phyloP scores from a whole-genome alignment of 768 basidiomycete genomes.

The Porphyrellus cyaneotinctus region DNA sequence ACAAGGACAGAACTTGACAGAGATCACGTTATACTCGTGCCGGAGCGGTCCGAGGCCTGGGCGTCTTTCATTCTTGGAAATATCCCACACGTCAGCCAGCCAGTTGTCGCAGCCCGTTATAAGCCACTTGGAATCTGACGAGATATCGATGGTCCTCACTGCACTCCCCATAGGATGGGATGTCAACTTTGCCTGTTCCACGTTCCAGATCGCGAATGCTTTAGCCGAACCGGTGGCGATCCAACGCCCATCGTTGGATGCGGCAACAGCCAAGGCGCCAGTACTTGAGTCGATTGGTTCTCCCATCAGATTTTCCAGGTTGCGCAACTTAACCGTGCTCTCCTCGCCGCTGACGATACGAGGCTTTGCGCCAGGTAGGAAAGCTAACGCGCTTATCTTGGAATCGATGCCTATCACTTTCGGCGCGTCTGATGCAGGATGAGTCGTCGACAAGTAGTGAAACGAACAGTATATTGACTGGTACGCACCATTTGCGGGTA shows the following conservation, averaged over 20 bases:
- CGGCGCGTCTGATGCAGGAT: background rate
- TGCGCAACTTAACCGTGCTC: slow-evolving; percentile 6
- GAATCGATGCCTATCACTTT: slow-evolving; percentile 6
- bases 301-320: slow-evolving; percentile 6
- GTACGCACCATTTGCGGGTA: background rate
- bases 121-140: slow-evolving; percentile 16
- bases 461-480: background rate
- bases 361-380: background rate
- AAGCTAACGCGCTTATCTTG: slow-evolving; percentile 10
- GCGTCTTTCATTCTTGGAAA: slow-evolving; percentile 11
- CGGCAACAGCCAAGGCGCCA: slow-evolving; percentile 5
- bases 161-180: background rate
- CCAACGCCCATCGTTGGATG: slow-evolving; percentile 9
- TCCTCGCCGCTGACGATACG: slow-evolving; percentile 13
- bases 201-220: slow-evolving; percentile 14
- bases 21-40: slow-evolving; percentile 18
- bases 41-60: background rate
- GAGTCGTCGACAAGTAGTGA: background rate
- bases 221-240: slow-evolving; percentile 7
- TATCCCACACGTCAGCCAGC: slow-evolving; percentile 12
- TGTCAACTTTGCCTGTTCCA: background rate
- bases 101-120: slow-evolving; percentile 17
- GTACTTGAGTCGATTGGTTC: slow-evolving; percentile 3
- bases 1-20: slow-evolving; percentile 19
- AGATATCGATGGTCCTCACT: slow-evolving; percentile 17